phyloP scores from a whole-genome alignment of 257 asterid genomes.

The Linderniella brevidens region DNA sequence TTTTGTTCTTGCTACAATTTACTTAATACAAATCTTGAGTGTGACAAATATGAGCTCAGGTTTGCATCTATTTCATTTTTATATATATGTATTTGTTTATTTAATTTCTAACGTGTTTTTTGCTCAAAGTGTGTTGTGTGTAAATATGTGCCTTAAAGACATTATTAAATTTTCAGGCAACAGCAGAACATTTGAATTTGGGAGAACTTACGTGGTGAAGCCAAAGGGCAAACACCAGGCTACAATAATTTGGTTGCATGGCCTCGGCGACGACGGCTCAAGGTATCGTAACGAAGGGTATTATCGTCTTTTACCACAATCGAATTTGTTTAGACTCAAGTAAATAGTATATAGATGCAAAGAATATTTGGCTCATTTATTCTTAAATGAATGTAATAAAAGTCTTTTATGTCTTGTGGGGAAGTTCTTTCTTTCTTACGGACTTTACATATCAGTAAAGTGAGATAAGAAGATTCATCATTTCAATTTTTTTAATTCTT shows the following conservation, averaged over 20 bases:
- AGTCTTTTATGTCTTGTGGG: no score
- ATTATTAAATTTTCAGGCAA: neutral
- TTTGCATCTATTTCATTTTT: neutral
- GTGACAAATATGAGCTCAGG: conserved; percentile 2
- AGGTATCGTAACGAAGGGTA: neutral
- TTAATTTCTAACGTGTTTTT: neutral
- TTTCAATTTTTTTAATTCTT: conserved; percentile 3
- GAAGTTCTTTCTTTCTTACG: no score
- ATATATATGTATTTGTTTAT: neutral
- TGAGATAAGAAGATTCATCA: no score
- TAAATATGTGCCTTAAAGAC: neutral
- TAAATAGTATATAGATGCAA: no score
- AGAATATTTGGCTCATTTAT: no score
- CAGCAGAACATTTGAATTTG: conserved; percentile 7
- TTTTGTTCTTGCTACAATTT: neutral
- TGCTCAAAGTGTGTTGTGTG: no score
- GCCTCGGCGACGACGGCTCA: conserved; percentile 6
- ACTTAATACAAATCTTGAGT: neutral
- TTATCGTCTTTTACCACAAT: no score
- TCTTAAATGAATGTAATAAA: no score
- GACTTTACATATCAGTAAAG: no score
- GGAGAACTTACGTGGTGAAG: conserved; percentile 5
- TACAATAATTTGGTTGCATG: conserved; percentile 4
- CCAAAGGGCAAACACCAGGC: conserved; percentile 4
- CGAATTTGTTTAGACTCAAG: no score